Evolutionary conservation across 1,284 basidiomycete genomes (phyloP).

Genomic region (Phylloboletellus chloephorus): DNA sequence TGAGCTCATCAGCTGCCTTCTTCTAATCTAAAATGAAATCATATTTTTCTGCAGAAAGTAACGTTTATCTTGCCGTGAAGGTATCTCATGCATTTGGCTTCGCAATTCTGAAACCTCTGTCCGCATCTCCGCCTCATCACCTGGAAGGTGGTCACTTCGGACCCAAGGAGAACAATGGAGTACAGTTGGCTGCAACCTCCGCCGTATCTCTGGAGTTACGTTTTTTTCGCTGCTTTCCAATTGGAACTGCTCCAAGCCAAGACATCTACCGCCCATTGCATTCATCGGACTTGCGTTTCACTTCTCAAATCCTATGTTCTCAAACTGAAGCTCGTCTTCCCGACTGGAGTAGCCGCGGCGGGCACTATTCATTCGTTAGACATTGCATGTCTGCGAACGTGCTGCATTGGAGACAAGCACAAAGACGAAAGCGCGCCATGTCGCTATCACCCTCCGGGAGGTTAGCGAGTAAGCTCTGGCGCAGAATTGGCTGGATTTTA

Average conservation of each 20-base stretch:
- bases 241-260: conserved; percentile 43
- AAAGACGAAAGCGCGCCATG: conserved; percentile 49
- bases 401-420: conserved; percentile 51
- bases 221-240: conserved; percentile 65
- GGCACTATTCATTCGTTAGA: conserved; percentile 60
- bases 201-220: conserved; percentile 57
- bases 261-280: conserved; percentile 56
- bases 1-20: no score
- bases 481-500: conserved; percentile 54
- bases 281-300: conserved; percentile 67
- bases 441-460: conserved; percentile 51
- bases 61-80: conserved; percentile 66
- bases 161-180: conserved; percentile 54
- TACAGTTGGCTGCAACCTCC: conserved; percentile 30
- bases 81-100: conserved; percentile 35
- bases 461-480: conserved; percentile 58
- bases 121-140: conserved; percentile 43
- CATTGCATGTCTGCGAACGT: conserved; percentile 49
- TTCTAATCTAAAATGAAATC: neutral
- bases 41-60: conserved; percentile 53
- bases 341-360: conserved; percentile 64
- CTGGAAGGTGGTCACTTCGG: conserved; percentile 59
- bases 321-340: conserved; percentile 65
- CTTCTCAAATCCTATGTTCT: conserved; percentile 64
- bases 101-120: conserved; percentile 58